Evolutionary conservation across 768 basidiomycete species (phyloP).

Genomic region (Artomyces pyxidatus): DNA sequence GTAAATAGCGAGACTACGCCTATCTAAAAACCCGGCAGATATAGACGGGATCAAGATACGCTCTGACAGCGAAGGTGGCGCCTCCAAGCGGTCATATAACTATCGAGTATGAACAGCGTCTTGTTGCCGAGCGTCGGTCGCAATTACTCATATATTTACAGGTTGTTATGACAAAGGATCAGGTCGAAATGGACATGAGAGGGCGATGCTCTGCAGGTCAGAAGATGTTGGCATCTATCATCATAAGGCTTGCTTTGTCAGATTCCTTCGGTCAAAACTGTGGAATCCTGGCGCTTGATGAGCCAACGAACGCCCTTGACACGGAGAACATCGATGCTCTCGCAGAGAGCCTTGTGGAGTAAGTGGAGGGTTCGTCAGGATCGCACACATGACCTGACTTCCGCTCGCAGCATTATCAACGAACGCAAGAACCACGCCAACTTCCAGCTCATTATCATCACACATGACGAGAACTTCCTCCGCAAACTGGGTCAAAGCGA

Average conservation of each 20-base stretch:
- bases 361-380: constrained; percentile 26
- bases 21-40: constrained; percentile 41
- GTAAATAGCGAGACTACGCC: not conserved
- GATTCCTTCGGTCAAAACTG: constrained; percentile 98
- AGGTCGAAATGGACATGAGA: constrained; percentile 99
- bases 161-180: constrained; percentile 99
- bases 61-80: constrained; percentile 87
- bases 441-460: constrained; percentile 95
- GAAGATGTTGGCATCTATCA: constrained; percentile 97
- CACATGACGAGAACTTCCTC: constrained; percentile 95
- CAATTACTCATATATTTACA: too few relatives aligned
- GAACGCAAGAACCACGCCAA: constrained; percentile 84
- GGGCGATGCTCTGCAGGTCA: constrained; percentile 97
- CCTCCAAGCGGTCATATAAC: constrained; percentile 91
- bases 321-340: constrained; percentile 94
- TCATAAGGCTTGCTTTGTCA: constrained; percentile 93
- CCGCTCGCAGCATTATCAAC: constrained; percentile 72
- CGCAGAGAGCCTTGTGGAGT: constrained; percentile 89
- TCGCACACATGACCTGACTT: not conserved
- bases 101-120: constrained; percentile 82
- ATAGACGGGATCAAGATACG: constrained; percentile 96
- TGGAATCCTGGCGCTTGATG: constrained; percentile 94
- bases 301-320: constrained; percentile 96
- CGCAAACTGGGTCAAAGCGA: constrained; percentile 82
- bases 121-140: too few relatives aligned